Conservation (phyloP, 345 rosid species). For the Citrus cavaleriei region DNA sequence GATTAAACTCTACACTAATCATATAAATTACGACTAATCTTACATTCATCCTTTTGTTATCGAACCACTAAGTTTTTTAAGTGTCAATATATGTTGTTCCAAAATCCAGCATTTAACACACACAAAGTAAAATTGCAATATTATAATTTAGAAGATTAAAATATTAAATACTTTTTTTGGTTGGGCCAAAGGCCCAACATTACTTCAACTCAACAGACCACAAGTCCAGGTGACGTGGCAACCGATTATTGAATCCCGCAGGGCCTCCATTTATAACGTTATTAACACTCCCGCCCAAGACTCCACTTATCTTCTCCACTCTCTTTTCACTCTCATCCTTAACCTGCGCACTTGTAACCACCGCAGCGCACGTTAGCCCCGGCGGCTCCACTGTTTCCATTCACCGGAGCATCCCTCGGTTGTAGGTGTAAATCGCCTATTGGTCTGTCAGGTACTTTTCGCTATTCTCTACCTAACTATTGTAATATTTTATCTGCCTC, state of each 20-base stretch:
- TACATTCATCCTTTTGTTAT: neutral
- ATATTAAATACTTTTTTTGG: neutral
- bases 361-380: neutral
- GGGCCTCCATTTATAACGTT: slow-evolving; percentile 6
- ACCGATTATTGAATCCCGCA: neutral
- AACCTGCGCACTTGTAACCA: neutral
- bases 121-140: neutral
- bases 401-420: neutral
- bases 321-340: neutral
- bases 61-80: neutral
- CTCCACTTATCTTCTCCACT: too few species aligned
- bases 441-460: neutral
- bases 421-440: neutral
- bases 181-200: neutral
- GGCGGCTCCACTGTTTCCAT: neutral
- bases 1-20: neutral
- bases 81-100: too few species aligned
- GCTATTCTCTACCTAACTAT: neutral
- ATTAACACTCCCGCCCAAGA: slow-evolving; percentile 5
- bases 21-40: neutral
- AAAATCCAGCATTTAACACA: too few species aligned
- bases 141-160: neutral
- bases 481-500: neutral
- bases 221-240: neutral
- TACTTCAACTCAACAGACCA: neutral